Evolutionary conservation across 352 stramenopile species (phyloP).

Genomic region (Phytophthora multivora): DNA sequence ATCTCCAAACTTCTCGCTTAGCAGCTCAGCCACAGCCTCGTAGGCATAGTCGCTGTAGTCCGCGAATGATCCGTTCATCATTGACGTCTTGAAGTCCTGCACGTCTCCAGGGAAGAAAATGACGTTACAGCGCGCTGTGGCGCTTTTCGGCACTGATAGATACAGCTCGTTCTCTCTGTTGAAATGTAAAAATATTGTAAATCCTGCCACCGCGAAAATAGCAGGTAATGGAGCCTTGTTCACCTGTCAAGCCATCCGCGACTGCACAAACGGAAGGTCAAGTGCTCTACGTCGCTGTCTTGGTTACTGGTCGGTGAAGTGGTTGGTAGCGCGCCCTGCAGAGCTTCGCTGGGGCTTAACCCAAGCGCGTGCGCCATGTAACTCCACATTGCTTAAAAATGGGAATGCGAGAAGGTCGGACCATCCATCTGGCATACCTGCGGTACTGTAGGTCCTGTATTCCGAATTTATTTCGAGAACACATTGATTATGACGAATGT

Average conservation of each 20-base stretch:
- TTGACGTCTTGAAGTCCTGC: conserved; percentile 53
- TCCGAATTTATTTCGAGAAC: conserved; percentile 12
- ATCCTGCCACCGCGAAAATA: conserved; percentile 1
- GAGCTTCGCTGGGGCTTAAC: conserved; percentile 11
- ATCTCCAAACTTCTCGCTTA: conserved; percentile 59
- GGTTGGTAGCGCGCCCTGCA: not conserved
- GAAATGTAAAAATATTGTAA: conserved; percentile 1
- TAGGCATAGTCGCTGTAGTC: conserved; percentile 66
- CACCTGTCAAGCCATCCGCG: conserved; percentile 41
- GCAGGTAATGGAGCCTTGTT: not conserved
- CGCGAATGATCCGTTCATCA: conserved; percentile 43
- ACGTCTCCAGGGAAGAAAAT: conserved; percentile 77
- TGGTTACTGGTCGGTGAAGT: conserved; percentile 16
- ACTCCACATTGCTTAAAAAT: conserved; percentile 28
- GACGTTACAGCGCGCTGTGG: conserved; percentile 44
- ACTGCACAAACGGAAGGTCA: conserved; percentile 29
- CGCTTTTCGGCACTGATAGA: conserved; percentile 33
- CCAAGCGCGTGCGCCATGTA: conserved; percentile 38
- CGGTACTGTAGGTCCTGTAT: not conserved
- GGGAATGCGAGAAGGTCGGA: conserved; percentile 15
- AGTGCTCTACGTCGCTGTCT: conserved; percentile 24
- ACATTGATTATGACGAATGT: not conserved
- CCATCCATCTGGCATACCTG: conserved; percentile 16
- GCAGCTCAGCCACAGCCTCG: conserved; percentile 44
- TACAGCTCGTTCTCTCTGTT: conserved; percentile 58